Conservation (phyloP, 2,329 filamentous ascomycete genomes). For the Fusarium napiforme region DNA sequence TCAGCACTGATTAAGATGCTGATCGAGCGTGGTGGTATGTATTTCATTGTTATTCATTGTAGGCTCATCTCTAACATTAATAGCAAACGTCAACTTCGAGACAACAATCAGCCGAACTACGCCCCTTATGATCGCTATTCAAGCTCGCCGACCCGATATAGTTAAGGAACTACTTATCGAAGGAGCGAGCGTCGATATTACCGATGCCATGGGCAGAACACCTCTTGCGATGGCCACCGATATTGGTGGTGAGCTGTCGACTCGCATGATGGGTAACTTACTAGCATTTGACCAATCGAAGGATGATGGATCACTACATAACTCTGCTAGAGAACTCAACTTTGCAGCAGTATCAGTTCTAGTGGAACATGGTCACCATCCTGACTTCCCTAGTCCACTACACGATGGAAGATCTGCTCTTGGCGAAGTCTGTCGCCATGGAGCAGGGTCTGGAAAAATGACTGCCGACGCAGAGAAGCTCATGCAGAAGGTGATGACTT, state of each 20-base stretch:
- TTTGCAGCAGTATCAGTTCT: constrained; percentile 66
- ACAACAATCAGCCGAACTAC: constrained; percentile 63
- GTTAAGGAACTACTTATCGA: constrained; percentile 66
- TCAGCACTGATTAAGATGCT: constrained; percentile 67
- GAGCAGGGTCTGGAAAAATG: constrained; percentile 58
- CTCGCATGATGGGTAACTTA: constrained; percentile 64
- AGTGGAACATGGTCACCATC: constrained; percentile 68
- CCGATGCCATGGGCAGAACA: constrained; percentile 67
- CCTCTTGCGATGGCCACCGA: constrained; percentile 69
- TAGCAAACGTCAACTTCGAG: constrained; percentile 68
- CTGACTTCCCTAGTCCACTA: constrained; percentile 71
- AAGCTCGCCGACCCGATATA: constrained; percentile 65
- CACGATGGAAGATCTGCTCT: constrained; percentile 72
- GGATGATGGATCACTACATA: constrained; percentile 75
- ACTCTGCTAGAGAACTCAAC: constrained; percentile 70
- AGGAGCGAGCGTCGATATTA: constrained; percentile 68
- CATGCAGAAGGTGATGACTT: constrained; percentile 67
- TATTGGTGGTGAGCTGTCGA: constrained; percentile 63
- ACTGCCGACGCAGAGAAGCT: constrained; percentile 60
- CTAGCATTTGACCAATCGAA: constrained; percentile 65
- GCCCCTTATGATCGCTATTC: constrained; percentile 69
- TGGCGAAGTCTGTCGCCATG: constrained; percentile 70
- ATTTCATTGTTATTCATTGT: not conserved
- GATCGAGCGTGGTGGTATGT: constrained; percentile 57
- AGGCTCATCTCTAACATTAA: constrained; percentile 24